Evolutionary conservation across 331 rosid species (phyloP), one percentile per base, ranked within the genome.

Genomic region (Prunus yedoensis): DNA sequence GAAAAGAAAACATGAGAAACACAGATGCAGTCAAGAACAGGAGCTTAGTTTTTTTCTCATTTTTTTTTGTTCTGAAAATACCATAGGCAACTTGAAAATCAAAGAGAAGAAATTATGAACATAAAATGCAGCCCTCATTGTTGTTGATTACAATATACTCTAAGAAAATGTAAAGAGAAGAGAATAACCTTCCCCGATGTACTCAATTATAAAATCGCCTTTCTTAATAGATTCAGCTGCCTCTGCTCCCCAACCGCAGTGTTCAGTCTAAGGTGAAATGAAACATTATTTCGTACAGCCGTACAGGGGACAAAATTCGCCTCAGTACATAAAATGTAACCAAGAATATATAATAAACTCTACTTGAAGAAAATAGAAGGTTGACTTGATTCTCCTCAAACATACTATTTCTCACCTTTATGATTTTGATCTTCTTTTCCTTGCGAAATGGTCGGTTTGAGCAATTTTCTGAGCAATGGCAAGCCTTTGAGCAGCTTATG

Each of bases 201-300:
- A 94, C 88, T 94, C 98, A 64, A 94, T 79, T 71, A 94, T 77
- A 75, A 91, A 91, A 61, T 83, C 90, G 4, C 91, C 98, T 83
- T 90, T 87, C 69, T 82, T 75, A 21, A 94, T 79, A 23, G 79
- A 46, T 85, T 94, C 98, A 15, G 89, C 87, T 0, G 98, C 94
- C 86, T 85, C 97, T 58, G 89, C 98, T 83, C 98, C 98, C 98
- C 98, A 94, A 74, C 98, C 98, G 84, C 98, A 94, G 68, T 81
- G 87, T 78, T 82, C 88, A n/a, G 98, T 94, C 98, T 94, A 93
- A 66, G 71, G 81, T 9, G 47, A 43, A 71, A 59, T 21, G 4
- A 35, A 66, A 2, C 56, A 68, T 59, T 77, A 47, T 6, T 47
- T 23, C 21, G 1, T 52, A 53, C 30, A 45, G 57, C 28, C 47